Conservation (phyloP, 163 green algal species). For the Prototheca cutis region DNA sequence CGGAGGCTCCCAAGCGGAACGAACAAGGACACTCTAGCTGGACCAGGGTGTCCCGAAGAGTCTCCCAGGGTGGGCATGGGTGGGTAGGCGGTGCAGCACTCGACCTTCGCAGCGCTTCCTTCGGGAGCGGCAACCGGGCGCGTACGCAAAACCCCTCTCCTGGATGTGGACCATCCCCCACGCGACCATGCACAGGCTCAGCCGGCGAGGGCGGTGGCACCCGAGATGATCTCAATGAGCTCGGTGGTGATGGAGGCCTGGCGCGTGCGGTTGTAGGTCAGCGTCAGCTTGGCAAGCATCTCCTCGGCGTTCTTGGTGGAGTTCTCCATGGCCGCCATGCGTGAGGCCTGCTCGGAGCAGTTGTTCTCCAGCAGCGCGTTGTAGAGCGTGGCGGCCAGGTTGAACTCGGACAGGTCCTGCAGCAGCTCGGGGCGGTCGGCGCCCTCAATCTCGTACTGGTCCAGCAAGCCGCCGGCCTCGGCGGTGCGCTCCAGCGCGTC, state of each 20-base stretch:
- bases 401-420: constrained; percentile 91
- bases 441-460: constrained; percentile 92
- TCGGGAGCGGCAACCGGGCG: too few species aligned
- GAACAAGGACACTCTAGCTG: too few species aligned
- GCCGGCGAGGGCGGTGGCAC: constrained; percentile 17
- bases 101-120: too few species aligned
- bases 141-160: too few species aligned
- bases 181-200: constrained; percentile 6
- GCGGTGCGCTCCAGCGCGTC: constrained; percentile 69
- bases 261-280: constrained; percentile 85
- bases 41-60: too few species aligned
- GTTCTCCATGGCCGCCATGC: constrained; percentile 98
- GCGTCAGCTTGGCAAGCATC: constrained; percentile 92
- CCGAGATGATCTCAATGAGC: constrained; percentile 98
- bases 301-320: constrained; percentile 93
- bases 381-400: constrained; percentile 88
- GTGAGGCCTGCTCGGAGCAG: constrained; percentile 85
- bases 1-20: too few species aligned
- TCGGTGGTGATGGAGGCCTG: constrained; percentile 94
- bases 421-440: constrained; percentile 78
- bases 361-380: constrained; percentile 94
- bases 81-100: too few species aligned
- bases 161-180: not conserved
- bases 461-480: constrained; percentile 63
- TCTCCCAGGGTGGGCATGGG: too few species aligned